Percentiles rank a stretch among this genome's conserved stretches.
phyloP scores from a whole-genome alignment of 148 eudicot species.

The Heliamphora exappendiculata region DNA sequence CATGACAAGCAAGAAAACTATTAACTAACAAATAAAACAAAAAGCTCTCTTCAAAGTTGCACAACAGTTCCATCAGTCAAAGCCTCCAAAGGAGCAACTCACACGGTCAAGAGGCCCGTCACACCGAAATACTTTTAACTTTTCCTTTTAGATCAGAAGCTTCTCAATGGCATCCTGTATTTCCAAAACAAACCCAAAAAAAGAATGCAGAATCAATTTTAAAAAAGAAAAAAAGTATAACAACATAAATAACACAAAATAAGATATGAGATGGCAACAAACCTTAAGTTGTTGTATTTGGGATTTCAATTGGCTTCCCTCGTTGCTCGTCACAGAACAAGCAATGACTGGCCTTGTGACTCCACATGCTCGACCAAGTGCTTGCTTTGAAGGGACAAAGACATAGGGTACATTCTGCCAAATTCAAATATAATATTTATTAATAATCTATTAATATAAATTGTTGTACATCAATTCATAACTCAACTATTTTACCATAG shows the following conservation, averaged over 20 bases:
- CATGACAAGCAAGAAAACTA: background rate
- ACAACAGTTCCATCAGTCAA: slow-evolving; percentile 57
- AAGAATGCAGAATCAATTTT: background rate
- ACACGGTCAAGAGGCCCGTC: slow-evolving; percentile 63
- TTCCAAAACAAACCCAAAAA: background rate
- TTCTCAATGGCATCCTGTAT: slow-evolving; percentile 90
- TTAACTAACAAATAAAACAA: background rate
- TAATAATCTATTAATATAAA: background rate
- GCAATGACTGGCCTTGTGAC: slow-evolving; percentile 90
- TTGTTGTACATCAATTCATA: background rate
- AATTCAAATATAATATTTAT: background rate
- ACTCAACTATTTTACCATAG: too few relatives aligned
- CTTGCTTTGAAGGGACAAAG: slow-evolving; percentile 87
- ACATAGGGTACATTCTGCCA: slow-evolving; percentile 91
- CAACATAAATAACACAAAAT: background rate
- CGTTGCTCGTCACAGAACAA: slow-evolving; percentile 92
- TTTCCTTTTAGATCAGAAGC: slow-evolving; percentile 54
- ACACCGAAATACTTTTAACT: slow-evolving; percentile 47
- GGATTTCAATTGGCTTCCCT: slow-evolving; percentile 83
- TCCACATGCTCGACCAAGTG: slow-evolving; percentile 97
- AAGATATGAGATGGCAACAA: background rate
- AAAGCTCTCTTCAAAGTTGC: slow-evolving; percentile 21
- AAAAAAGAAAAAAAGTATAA: background rate
- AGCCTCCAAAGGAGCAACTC: slow-evolving; percentile 51
- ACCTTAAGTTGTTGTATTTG: slow-evolving; percentile 94